Percentiles rank a stretch among this genome's conserved stretches.
Conservation (phyloP, 306 rosid species). For the Cajanus cajan region DNA sequence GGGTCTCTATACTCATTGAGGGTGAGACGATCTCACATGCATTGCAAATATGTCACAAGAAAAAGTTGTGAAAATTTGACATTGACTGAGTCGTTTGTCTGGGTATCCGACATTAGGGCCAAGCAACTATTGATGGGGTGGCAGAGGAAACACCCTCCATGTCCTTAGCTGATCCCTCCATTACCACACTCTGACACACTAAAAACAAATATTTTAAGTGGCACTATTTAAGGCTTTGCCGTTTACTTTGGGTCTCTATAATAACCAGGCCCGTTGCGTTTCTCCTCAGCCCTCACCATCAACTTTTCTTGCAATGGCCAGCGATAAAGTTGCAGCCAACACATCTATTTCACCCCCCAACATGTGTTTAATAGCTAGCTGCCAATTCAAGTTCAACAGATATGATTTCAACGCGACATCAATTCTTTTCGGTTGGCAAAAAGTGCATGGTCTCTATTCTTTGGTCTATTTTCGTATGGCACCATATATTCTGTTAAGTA, state of each 20-base stretch:
- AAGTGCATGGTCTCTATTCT: neutral
- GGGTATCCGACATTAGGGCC: neutral
- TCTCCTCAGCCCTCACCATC: neutral
- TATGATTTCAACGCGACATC: neutral
- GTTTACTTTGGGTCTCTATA: slow-evolving; percentile 1
- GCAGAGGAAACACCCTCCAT: slow-evolving; percentile 16
- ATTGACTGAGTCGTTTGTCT: neutral
- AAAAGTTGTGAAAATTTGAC: neutral
- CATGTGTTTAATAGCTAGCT: neutral
- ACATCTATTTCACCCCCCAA: neutral
- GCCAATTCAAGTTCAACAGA: neutral
- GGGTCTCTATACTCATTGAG: too few species aligned
- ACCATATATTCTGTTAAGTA: neutral
- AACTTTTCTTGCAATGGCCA: neutral
- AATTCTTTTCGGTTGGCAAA: neutral
- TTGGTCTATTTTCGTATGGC: neutral
- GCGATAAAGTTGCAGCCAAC: neutral
- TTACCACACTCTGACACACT: slow-evolving; percentile 8
- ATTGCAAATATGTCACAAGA: neutral
- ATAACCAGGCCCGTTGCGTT: neutral
- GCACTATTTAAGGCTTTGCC: slow-evolving; percentile 11
- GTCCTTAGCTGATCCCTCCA: neutral
- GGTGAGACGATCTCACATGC: neutral
- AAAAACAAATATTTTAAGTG: slow-evolving; percentile 11
- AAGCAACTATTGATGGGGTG: neutral